Base-by-base conservation (phyloP, 345 rosid genomes). In the Citrus trifoliata region DNA sequence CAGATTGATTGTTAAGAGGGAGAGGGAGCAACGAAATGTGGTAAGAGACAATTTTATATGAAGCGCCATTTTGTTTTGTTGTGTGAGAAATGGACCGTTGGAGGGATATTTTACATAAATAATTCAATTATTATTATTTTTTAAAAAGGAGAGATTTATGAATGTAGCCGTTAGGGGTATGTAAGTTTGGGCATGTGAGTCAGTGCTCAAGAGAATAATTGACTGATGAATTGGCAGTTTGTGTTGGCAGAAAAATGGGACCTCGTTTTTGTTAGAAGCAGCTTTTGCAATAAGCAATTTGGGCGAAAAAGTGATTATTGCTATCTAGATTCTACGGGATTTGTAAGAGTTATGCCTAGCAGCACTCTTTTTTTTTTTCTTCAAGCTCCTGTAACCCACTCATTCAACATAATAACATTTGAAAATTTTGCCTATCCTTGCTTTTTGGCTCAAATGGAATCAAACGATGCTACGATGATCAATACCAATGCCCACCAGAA, bases 41-140 rank as follows among this genome's bases (percentile, higher is more conserved):
- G 33, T 64, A 12, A 61, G 66, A 13, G 77, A 4, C 48, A 55
- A 37, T 40, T 72, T 33, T 35, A 62, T 40, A 48, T 28, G 65
- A 63, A 1, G 81, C 62, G 60, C 66, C 8, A 28, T 16, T 73
- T 70, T 63, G 85, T 42, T 37, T 67, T 33, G 69, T 80, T 76
- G 82, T 67, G 70, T 58, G 79, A 71, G 83, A 79, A 87, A 79
- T 79, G 89, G 87, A 91, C 94, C 98, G 97, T 95, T 92, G 10
- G 33, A 35, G 70, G 70, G 35, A 37, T 40, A 10, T 10, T 46
- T 70, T 59, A 37, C 40, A 37, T 37, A 62, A 76, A 82, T 76
- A 27, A 76, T 79, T 78, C 74, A 81, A 86, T 82, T 75, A 67
- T 6, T 32, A 27, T 27, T 27, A 27, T 32, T 0, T 30, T 79